Base-by-base conservation (phyloP, 148 eudicot species). In the Chenopodium suecicum region DNA sequence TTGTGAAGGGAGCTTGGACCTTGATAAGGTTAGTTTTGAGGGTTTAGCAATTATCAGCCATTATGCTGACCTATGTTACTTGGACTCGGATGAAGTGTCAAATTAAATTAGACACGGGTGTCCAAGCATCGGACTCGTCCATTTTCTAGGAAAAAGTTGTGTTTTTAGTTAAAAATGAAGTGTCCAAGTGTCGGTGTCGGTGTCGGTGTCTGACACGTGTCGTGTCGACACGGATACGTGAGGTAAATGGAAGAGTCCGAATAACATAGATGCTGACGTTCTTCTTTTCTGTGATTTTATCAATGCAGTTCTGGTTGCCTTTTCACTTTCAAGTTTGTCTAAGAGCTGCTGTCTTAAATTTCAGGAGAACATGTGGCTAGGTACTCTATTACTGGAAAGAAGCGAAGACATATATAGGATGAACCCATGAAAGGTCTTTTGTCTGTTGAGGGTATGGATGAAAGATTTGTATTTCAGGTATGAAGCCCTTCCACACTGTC, bases 401-500 rank as follows among this genome's bases (percentile, higher is more conserved):
- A 94, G 98, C 71, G 99, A 96, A 76, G 99, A 96, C 86, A 96
- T 96, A 77, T 96, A 96, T 82, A 87, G 98, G 80, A 96, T 96
- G 19, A 70, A 37, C 29, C 48, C 37, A 23, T 70, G 99, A 96
- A 96, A 84, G 99, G 99, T 78, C 93, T 96, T 86, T 82, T 96
- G 29, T 91, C 98, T 4, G 93, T 96, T 58, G 84, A 90, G 44
- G 94, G 94, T 54, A 96, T 96, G 99, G 81, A 94, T 58, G 94
- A 94, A 88, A 88, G 99, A 90, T 96, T 96, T 81, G 99, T 96
- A 81, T 96, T 96, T 81, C 99, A 96, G 99, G 99, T 96, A 86
- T 25, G 81, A 50, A 66, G 41, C 76, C 58, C 14, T 50, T 64
- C 47, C 56, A 17, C 23, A 27, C 44, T 60, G 22, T 79, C 50